Conservation (phyloP, 2,329 filamentous ascomycete species). For the Fusarium circinatum region DNA sequence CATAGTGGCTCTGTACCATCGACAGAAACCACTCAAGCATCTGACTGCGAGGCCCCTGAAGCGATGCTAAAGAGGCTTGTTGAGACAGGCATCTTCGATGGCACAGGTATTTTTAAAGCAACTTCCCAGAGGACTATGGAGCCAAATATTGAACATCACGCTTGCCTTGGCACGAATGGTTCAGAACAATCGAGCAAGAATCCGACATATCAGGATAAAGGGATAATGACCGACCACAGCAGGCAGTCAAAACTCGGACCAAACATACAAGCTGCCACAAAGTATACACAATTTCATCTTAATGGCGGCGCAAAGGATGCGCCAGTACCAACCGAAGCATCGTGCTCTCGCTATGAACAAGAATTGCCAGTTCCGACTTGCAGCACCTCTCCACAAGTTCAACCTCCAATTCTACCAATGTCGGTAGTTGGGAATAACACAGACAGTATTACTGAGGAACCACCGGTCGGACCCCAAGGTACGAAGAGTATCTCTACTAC, state of each 20-base stretch:
- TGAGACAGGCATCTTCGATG: conserved; percentile 34
- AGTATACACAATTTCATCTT: not conserved
- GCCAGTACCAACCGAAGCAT: not conserved
- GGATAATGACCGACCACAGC: conserved; percentile 27
- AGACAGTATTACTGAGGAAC: not conserved
- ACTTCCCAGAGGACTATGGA: not conserved
- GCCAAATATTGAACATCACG: not conserved
- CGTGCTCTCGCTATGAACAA: not conserved
- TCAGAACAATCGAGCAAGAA: not conserved
- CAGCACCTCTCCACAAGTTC: not conserved
- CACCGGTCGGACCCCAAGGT: not conserved
- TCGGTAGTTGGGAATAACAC: not conserved
- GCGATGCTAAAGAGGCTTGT: conserved; percentile 23
- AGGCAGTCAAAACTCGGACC: not conserved
- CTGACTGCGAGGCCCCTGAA: not conserved
- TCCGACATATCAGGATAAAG: conserved; percentile 34
- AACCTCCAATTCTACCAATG: not conserved
- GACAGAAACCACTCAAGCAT: not conserved
- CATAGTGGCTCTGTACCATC: not conserved
- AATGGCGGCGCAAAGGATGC: not conserved
- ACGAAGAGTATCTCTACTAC: not conserved
- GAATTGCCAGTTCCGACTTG: not conserved
- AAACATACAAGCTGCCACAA: not conserved
- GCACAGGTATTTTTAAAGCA: conserved; percentile 5
- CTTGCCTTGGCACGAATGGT: not conserved